Evolutionary conservation across 2,329 filamentous ascomycete species (phyloP), one percentile per base, ranked within the genome.

Genomic region (Phoma sp.): DNA sequence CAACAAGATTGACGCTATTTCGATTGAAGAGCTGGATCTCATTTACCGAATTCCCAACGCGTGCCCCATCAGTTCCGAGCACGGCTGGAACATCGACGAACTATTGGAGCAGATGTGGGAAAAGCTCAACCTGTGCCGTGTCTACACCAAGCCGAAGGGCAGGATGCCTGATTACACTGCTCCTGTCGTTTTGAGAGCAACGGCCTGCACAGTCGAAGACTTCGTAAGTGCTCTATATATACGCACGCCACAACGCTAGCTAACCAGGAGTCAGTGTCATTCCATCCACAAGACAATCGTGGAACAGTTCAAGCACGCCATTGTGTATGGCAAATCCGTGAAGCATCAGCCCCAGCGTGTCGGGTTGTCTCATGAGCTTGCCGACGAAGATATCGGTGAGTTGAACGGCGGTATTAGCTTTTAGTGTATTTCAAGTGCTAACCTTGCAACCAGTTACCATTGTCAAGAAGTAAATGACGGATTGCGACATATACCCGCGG

Each of bases 1-100:
- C 68, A 99, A 99, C 85, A 99, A 99, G 82, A 99, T 99, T 66
- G 95, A 99, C 77, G 87, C 93, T 49, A 98, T 99, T 74, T 93
- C 91, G 45, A 98, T 99, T 66, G 93, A 99, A 78, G 95, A 99
- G 78, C 83, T 99, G 57, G 95, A 99, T 77, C 81, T 99, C 57
- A 83, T 99, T 23, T 98, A 99, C 79, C 88, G 93, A 34, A 99
- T 99, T 64, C 95, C 95, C 42, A 96, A 98, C 74, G 92, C 95
- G 12, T 95, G 95, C 55, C 95, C 95, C 23, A 98, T 99, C 78
- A 97, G 93, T 74, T 95, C 93, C 26, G 95, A 99, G 78, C 80
- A 81, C 73, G 95, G 95, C 51, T 99, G 95, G 95, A 99, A 99
- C 77, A 79, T 99, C 57, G 95, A 99, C 74, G 95, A 99, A 80